A percentile compares a stretch with the other conserved stretches of the same genome.
These are phyloP conservation scores for Hirschfeldia incana DNA, from an alignment of 345 rosid genomes.

Conservation along the genomic window DNA sequence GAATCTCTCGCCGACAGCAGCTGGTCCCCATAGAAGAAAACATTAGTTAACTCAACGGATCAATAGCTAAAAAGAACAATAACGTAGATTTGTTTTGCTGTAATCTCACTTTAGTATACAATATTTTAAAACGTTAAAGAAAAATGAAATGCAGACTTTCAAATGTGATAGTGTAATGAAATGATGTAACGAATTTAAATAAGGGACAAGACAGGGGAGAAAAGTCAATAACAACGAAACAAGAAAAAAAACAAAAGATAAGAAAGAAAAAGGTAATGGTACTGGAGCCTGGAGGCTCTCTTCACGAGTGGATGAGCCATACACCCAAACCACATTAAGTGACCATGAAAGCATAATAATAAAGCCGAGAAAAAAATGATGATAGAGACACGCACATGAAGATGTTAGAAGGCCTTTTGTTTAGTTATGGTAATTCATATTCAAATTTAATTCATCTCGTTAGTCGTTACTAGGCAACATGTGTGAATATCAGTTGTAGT, in stretches of 20 bases:
- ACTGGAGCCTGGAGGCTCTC: conserved; percentile 9
- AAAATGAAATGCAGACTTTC: background rate
- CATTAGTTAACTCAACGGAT: background rate
- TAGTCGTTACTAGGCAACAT: conserved; percentile 8
- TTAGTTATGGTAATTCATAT: conserved; percentile 14
- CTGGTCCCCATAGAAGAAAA: conserved; percentile 43
- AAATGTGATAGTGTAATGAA: conserved; percentile 5
- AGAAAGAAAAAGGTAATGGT: background rate
- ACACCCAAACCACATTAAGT: conserved; percentile 20
- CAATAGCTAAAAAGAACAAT: conserved; percentile 15
- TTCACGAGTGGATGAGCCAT: conserved; percentile 35
- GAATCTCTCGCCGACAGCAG: conserved; percentile 74
- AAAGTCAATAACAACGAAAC: conserved; percentile 20
- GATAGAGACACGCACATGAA: conserved; percentile 17
- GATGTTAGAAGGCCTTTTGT: background rate
- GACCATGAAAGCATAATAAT: conserved; percentile 15
- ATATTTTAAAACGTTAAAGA: background rate
- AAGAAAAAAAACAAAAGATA: background rate
- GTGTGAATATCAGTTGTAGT: conserved; percentile 4
- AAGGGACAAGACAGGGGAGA: background rate
- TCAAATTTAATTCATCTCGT: background rate
- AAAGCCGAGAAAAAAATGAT: conserved; percentile 21
- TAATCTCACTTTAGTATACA: background rate
- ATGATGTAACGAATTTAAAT: background rate
- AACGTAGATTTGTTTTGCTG: background rate